Evolutionary conservation across 352 stramenopile genomes (phyloP).

Genomic region (Blastocystis sp.): DNA sequence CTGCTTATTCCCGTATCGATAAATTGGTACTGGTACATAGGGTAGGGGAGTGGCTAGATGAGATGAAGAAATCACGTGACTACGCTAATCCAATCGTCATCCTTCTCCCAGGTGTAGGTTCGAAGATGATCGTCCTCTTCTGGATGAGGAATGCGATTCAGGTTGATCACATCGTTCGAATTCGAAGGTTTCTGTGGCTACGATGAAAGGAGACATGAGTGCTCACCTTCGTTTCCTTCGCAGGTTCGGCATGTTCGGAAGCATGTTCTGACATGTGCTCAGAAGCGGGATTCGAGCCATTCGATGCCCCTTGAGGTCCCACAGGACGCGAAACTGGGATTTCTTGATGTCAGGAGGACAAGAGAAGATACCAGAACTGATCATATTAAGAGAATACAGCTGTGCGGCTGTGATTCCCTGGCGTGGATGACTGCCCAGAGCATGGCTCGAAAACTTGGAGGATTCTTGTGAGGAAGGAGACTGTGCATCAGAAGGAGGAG

Average conservation of each 20-base stretch:
- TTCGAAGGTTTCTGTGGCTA: slow-evolving; percentile 32
- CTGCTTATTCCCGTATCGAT: slow-evolving; percentile 17
- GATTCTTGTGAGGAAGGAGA: neutral
- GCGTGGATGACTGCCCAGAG: neutral
- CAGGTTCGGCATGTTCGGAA: neutral
- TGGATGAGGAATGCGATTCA: slow-evolving; percentile 55
- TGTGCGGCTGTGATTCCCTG: slow-evolving; percentile 44
- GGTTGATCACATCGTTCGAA: slow-evolving; percentile 34
- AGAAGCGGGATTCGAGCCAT: neutral
- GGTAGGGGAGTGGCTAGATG: neutral
- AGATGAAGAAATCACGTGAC: neutral
- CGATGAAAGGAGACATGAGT: neutral
- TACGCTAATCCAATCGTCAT: slow-evolving; percentile 30
- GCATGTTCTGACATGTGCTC: neutral
- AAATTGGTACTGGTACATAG: slow-evolving; percentile 18
- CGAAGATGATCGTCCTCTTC: slow-evolving; percentile 32
- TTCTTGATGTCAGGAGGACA: neutral
- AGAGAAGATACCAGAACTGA: neutral
- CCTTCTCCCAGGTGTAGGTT: neutral
- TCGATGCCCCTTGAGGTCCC: too few species aligned
- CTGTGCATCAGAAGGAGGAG: neutral
- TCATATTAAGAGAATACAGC: slow-evolving; percentile 39
- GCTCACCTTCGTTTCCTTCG: neutral
- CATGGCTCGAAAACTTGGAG: neutral
- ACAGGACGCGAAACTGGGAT: neutral